Base-by-base conservation (phyloP, 768 basidiomycete species). In the Kwoniella europaea region DNA sequence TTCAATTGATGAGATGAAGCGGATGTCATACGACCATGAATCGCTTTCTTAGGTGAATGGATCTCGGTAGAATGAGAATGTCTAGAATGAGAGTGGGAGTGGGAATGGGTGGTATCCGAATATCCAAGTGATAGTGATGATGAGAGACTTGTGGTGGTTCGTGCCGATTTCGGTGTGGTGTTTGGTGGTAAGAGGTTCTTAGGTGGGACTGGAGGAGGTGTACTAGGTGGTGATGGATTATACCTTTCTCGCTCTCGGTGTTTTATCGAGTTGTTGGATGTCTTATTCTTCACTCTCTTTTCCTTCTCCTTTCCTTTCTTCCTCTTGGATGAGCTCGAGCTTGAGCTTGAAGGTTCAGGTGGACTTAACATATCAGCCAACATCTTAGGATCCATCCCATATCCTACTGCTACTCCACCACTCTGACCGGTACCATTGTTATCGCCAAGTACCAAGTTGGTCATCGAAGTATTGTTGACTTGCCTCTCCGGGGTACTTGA, bases 1-100 rank as follows among this genome's bases (percentile, higher is more conserved):
- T 52, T 42, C 2, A 68, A 27, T 12, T 68, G 67, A 53, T 68
- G 67, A 6, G 67, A 68, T 15, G 67, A 68, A 15, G 67, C 67
- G 12, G 67, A 68, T 12, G 67, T 52, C 50, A 59, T 60, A 12
- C 58, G 20, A 10, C 67, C 67, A 20, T 50, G n/a, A 4, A 46
- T n/a, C 1, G 67, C 67, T 16, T 50, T 29, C 1, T 42, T 27
- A 22, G 59, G 67, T n/a, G 58, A 52, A 13, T 59, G 58, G 15
- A 58, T 67, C 65, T 68, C 59, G 18, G 58, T 68, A 16, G 50
- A 60, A 20, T 60, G 57, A 53, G 58, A 53, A 52, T 54, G 29
- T 12, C 50, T 53, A 4, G 63, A 64, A 13, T 52, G 41, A 15
- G 43, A 43, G 18, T 50, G 58, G 7, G 67, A 61, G 7, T 50